Conservation (phyloP, 371 early-diverging fungal genomes). For the Coemansia sp. region DNA sequence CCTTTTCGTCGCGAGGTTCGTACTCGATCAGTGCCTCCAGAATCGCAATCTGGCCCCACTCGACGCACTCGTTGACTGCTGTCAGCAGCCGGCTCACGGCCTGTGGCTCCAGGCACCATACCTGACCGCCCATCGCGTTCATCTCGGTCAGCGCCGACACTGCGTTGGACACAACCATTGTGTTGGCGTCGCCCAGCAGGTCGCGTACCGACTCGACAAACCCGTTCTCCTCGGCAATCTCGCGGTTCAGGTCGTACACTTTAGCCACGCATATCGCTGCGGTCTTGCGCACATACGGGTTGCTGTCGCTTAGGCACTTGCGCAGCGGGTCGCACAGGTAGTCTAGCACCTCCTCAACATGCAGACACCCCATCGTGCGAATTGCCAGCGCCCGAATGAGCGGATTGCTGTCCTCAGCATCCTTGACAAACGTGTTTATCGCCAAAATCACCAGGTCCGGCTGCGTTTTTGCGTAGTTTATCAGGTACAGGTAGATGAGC, state of each 20-base stretch:
- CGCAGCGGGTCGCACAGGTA: slow-evolving; percentile 54
- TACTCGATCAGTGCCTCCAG: slow-evolving; percentile 81
- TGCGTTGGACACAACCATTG: slow-evolving; percentile 94
- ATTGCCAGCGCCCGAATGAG: slow-evolving; percentile 96
- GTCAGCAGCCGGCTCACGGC: slow-evolving; percentile 82
- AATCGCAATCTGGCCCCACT: slow-evolving; percentile 97
- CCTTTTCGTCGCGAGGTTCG: slow-evolving; percentile 66
- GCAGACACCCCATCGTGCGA: slow-evolving; percentile 95
- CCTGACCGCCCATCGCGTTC: slow-evolving; percentile 59
- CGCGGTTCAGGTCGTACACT: slow-evolving; percentile 61
- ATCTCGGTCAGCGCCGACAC: slow-evolving; percentile 90
- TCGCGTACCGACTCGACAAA: slow-evolving; percentile 83
- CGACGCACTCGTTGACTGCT: slow-evolving; percentile 93
- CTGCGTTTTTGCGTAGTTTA: slow-evolving; percentile 90
- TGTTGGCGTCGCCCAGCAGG: slow-evolving; percentile 90
- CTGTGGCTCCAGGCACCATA: slow-evolving; percentile 69
- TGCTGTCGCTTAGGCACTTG: slow-evolving; percentile 57
- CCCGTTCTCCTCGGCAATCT: slow-evolving; percentile 65
- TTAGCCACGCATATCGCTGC: slow-evolving; percentile 92
- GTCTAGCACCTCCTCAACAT: slow-evolving; percentile 94
- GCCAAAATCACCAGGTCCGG: slow-evolving; percentile 97
- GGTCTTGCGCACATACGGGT: slow-evolving; percentile 87
- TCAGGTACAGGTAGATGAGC: slow-evolving; percentile 75
- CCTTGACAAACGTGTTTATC: slow-evolving; percentile 96
- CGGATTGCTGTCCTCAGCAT: slow-evolving; percentile 91